These are phyloP conservation scores for Mangifera indica DNA, from an alignment of 345 rosid species.

Conservation along the genomic window DNA sequence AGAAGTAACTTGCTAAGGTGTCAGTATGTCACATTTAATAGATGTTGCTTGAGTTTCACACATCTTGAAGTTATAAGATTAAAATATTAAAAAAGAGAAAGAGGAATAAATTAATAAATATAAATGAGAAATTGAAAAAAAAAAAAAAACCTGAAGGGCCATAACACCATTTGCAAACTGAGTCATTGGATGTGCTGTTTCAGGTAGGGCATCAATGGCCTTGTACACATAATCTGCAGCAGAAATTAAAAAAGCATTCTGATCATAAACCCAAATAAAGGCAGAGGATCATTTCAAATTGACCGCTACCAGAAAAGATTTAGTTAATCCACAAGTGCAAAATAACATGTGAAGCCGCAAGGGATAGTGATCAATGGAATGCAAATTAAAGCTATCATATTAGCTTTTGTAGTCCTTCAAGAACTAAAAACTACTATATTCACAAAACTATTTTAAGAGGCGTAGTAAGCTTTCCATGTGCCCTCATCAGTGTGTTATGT, in stretches of 20 bases:
- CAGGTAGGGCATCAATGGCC: slow-evolving; percentile 89
- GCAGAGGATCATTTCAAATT: neutral
- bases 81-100: slow-evolving; percentile 4
- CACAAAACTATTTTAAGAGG: neutral
- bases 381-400: neutral
- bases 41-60: neutral
- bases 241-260: slow-evolving; percentile 3
- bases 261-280: slow-evolving; percentile 9
- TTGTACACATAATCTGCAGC: slow-evolving; percentile 80
- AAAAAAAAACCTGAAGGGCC: slow-evolving; percentile 84
- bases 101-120: neutral
- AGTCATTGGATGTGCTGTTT: slow-evolving; percentile 96
- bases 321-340: neutral
- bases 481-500: no score
- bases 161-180: slow-evolving; percentile 96
- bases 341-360: neutral
- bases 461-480: no score
- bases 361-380: neutral
- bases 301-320: neutral
- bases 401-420: neutral
- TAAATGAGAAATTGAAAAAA: slow-evolving; percentile 1
- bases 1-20: neutral
- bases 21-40: neutral
- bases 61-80: slow-evolving; percentile 1
- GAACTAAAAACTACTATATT: neutral